Conservation (phyloP, 768 basidiomycete species). For the Mycena sanguinolenta region DNA sequence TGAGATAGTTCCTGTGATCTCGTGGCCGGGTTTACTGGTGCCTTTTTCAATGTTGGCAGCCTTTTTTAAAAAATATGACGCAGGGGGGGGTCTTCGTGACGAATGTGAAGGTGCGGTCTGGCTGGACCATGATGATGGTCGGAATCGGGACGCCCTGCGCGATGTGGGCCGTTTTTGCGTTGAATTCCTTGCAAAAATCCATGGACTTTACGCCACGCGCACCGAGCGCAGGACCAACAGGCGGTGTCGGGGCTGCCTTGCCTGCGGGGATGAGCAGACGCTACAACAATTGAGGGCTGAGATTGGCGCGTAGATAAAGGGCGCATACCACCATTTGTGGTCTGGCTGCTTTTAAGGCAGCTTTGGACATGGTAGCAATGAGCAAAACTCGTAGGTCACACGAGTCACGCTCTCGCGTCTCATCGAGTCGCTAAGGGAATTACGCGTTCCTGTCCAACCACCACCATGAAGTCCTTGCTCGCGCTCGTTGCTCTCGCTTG, state of each 20-base stretch:
- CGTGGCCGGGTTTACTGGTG: slow-evolving; percentile 84
- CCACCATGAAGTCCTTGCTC: slow-evolving; percentile 61
- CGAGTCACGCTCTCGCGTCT: slow-evolving; percentile 8
- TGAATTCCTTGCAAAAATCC: slow-evolving; percentile 99
- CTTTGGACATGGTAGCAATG: slow-evolving; percentile 72
- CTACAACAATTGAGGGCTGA: slow-evolving; percentile 51
- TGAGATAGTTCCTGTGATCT: slow-evolving; percentile 83
- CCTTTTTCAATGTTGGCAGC: slow-evolving; percentile 93
- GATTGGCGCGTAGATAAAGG: slow-evolving; percentile 6
- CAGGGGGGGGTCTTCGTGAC: slow-evolving; percentile 92
- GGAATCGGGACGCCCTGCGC: slow-evolving; percentile 89
- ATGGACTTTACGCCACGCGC: slow-evolving; percentile 99
- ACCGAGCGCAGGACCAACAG: slow-evolving; percentile 96
- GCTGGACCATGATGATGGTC: slow-evolving; percentile 92
- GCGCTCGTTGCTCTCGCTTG: slow-evolving; percentile 60
- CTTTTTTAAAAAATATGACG: slow-evolving; percentile 91
- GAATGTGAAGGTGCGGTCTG: slow-evolving; percentile 96
- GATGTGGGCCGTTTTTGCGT: slow-evolving; percentile 93
- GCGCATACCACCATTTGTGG: slow-evolving; percentile 78
- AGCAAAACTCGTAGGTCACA: slow-evolving; percentile 18
- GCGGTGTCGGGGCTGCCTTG: slow-evolving; percentile 95
- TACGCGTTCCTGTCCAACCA: slow-evolving; percentile 11
- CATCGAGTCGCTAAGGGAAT: background rate
- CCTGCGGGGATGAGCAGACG: slow-evolving; percentile 92
- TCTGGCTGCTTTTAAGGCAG: slow-evolving; percentile 68